Evolutionary conservation across 2,329 filamentous ascomycete genomes (phyloP).

Genomic region (Gaeumannomyces tritici): DNA sequence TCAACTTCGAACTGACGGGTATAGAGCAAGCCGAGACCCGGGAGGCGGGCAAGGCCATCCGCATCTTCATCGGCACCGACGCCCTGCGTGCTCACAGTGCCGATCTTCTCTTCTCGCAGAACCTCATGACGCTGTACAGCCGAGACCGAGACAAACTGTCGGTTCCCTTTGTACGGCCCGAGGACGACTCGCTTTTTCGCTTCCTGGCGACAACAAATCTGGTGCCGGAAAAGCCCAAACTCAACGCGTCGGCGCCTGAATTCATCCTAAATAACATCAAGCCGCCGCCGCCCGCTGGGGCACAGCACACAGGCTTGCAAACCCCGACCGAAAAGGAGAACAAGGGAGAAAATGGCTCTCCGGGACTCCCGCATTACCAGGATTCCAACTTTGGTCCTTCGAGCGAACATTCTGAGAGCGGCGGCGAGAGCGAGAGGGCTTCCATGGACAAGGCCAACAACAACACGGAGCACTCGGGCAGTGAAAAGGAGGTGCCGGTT

Average conservation of each 20-base stretch:
- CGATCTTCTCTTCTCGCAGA: slow-evolving; percentile 86
- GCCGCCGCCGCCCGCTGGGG: slow-evolving; percentile 6
- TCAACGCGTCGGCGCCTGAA: slow-evolving; percentile 43
- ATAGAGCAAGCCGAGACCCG: slow-evolving; percentile 38
- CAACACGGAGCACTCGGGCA: slow-evolving; percentile 5
- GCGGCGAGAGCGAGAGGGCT: slow-evolving; percentile 28
- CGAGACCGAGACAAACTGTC: slow-evolving; percentile 80
- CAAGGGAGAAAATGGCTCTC: slow-evolving; percentile 17
- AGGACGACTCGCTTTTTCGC: slow-evolving; percentile 75
- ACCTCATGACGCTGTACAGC: slow-evolving; percentile 78
- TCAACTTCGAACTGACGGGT: slow-evolving; percentile 67
- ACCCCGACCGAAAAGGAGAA: slow-evolving; percentile 6
- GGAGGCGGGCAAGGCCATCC: slow-evolving; percentile 54
- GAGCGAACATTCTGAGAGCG: slow-evolving; percentile 31
- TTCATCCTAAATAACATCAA: slow-evolving; percentile 25
- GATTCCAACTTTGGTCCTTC: slow-evolving; percentile 12
- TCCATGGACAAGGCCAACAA: slow-evolving; percentile 12
- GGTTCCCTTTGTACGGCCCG: slow-evolving; percentile 85
- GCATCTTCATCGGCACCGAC: slow-evolving; percentile 86
- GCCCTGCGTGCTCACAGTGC: slow-evolving; percentile 77
- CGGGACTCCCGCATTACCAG: background rate
- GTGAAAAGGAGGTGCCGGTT: background rate
- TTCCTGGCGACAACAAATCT: slow-evolving; percentile 56
- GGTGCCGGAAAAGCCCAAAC: slow-evolving; percentile 43
- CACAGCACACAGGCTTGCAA: slow-evolving; percentile 3